Evolutionary conservation across 345 rosid species (phyloP).

Genomic region (Trapa bicornis): DNA sequence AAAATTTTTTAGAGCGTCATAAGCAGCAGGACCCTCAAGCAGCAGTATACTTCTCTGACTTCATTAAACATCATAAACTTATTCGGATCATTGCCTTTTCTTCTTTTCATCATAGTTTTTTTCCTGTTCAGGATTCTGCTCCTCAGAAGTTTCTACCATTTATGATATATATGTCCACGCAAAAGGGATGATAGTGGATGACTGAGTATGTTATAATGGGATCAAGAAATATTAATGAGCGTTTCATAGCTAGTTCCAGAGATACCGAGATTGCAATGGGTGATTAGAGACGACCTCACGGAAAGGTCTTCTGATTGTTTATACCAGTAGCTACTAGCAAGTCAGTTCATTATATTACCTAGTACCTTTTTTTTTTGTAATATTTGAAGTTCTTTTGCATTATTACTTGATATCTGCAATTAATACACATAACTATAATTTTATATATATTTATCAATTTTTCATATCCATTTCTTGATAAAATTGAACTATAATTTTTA

Average conservation of each 20-base stretch:
- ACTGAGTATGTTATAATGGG: conserved; percentile 64
- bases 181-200: conserved; percentile 81
- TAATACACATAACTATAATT: too few relatives aligned
- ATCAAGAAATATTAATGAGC: conserved; percentile 80
- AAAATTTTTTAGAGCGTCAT: too few relatives aligned
- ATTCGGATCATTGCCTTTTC: background rate
- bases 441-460: too few relatives aligned
- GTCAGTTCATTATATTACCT: too few relatives aligned
- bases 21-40: too few relatives aligned
- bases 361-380: too few relatives aligned
- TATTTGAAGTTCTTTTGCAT: too few relatives aligned
- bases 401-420: too few relatives aligned
- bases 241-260: conserved; percentile 74
- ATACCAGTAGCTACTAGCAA: too few relatives aligned
- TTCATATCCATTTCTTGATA: too few relatives aligned
- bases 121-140: conserved; percentile 35
- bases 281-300: conserved; percentile 54
- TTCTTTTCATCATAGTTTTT: background rate
- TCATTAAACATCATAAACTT: background rate
- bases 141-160: conserved; percentile 51
- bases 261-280: conserved; percentile 93
- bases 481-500: too few relatives aligned
- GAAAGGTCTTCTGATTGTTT: conserved; percentile 41
- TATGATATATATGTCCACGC: conserved; percentile 78
- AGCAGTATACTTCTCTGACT: background rate